Evolutionary conservation across 805 yeast genomes (phyloP), one percentile per base, ranked within the genome.

Genomic region (Metschnikowia lochheadii): DNA sequence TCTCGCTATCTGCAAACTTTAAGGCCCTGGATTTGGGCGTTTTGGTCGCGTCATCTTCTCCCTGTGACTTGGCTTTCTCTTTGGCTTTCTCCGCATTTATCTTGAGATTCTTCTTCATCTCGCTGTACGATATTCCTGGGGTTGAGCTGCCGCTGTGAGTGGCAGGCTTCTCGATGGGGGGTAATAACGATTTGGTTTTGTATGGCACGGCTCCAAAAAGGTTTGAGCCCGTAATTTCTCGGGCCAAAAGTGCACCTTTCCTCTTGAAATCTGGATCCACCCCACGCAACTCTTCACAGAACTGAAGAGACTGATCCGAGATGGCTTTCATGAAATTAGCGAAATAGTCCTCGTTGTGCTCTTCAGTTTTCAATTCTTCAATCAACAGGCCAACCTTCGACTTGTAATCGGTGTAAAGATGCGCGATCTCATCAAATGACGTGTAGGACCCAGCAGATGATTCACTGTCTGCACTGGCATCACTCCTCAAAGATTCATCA

Each of bases 211-310:
- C 56, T 0, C 76, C 78, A 56, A 72, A 72, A 4, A 63, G 57
- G 44, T 63, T 72, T 2, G 76, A 70, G 3, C 78, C 78, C 1
- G 78, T 74, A 32, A 74, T 69, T 11, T 63, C 68, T 11, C 72
- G 56, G 0, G 78, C 78, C 50, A 73, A 60, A 52, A 67, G 66
- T 15, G 78, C 73, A 5, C 78, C 77, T 44, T 66, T 59, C 3
- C 77, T 76, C 29, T 59, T 58, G 54, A 68, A 69, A 53, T 68
- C 72, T 2, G 78, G 77, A 52, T 69, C 65, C 5, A 73, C 63
- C 6, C 56, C 61, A 13, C 67, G 58, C 11, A 74, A 52, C 15
- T 73, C 74, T 31, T 60, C 60, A 54, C 78, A 74, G 33, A 73
- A 65, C 31, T 48, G 55, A 5, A 60, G 54, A 11, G 76, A 70